phyloP scores from a whole-genome alignment of 2,329 filamentous ascomycete species.

The Chaetothyriales sp. region DNA sequence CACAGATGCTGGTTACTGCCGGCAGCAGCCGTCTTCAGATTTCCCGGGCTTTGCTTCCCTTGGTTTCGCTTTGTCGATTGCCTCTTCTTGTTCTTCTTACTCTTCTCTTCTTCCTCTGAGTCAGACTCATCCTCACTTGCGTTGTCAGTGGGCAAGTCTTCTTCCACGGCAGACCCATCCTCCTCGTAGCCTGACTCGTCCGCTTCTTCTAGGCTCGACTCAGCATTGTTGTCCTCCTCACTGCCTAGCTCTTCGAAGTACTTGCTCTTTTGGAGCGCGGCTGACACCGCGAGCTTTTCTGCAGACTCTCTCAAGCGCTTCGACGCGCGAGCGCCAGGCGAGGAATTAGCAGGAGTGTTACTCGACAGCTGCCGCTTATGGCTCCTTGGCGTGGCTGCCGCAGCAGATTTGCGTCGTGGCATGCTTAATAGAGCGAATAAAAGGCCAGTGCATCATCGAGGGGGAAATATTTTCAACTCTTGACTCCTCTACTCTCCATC shows the following conservation, averaged over 20 bases:
- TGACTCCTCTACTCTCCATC: neutral
- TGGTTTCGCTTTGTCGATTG: neutral
- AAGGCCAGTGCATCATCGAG: neutral
- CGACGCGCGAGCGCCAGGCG: conserved; percentile 12
- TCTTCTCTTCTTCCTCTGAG: conserved; percentile 20
- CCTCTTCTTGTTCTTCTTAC: conserved; percentile 9
- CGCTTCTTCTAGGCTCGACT: conserved; percentile 10
- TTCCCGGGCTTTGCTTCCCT: conserved; percentile 13
- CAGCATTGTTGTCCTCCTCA: conserved; percentile 21
- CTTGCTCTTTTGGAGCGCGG: conserved; percentile 37
- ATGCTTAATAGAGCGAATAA: neutral
- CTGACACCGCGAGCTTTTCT: conserved; percentile 2
- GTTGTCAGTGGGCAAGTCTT: conserved; percentile 17
- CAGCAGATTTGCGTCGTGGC: conserved; percentile 8
- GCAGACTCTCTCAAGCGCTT: conserved; percentile 14
- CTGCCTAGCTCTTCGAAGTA: conserved; percentile 30
- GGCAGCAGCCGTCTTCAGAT: conserved; percentile 15
- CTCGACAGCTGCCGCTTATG: conserved; percentile 13
- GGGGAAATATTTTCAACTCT: neutral
- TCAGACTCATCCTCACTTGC: conserved; percentile 19
- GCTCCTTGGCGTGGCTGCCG: conserved; percentile 3
- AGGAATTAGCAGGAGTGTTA: conserved; percentile 2
- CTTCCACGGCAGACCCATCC: conserved; percentile 25
- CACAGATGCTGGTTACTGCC: conserved; percentile 38
- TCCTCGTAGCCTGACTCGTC: conserved; percentile 30